Percentiles rank a stretch among this genome's conserved stretches.
Conservation (phyloP, 2,329 filamentous ascomycete species). For the Fusarium sp. region DNA sequence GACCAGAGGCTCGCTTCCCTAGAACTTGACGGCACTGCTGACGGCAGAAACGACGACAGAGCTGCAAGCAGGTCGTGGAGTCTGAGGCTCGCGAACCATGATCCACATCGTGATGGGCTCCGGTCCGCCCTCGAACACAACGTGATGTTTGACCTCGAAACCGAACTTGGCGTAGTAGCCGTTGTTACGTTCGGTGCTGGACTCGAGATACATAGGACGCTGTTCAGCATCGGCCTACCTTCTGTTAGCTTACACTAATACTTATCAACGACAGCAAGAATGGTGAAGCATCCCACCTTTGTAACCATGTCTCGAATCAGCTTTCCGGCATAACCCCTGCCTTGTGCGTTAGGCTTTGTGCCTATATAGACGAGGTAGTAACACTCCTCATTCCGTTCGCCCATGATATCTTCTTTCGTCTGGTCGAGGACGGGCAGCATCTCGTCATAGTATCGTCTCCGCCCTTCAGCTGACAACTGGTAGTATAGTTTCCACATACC, state of each 20-base stretch:
- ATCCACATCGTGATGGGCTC: constrained; percentile 77
- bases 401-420: constrained; percentile 78
- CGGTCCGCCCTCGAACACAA: constrained; percentile 70
- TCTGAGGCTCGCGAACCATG: constrained; percentile 82
- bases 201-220: constrained; percentile 82
- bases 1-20: constrained; percentile 43
- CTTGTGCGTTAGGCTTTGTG: constrained; percentile 76
- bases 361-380: constrained; percentile 91
- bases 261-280: neutral
- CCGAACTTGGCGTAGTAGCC: constrained; percentile 81
- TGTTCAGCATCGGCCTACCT: constrained; percentile 76
- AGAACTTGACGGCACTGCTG: constrained; percentile 44
- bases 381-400: constrained; percentile 73
- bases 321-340: constrained; percentile 79
- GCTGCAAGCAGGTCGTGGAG: constrained; percentile 48
- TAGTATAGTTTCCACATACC: constrained; percentile 84
- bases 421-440: constrained; percentile 80
- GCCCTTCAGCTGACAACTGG: constrained; percentile 79
- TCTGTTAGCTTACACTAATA: neutral
- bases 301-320: constrained; percentile 78
- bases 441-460: constrained; percentile 80
- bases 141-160: constrained; percentile 74
- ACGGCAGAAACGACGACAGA: constrained; percentile 40
- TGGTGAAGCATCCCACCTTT: constrained; percentile 60
- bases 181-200: constrained; percentile 76